These are phyloP conservation scores for Penicillium paneum DNA, from an alignment of 2,329 filamentous ascomycete species.

Conservation along the genomic window DNA sequence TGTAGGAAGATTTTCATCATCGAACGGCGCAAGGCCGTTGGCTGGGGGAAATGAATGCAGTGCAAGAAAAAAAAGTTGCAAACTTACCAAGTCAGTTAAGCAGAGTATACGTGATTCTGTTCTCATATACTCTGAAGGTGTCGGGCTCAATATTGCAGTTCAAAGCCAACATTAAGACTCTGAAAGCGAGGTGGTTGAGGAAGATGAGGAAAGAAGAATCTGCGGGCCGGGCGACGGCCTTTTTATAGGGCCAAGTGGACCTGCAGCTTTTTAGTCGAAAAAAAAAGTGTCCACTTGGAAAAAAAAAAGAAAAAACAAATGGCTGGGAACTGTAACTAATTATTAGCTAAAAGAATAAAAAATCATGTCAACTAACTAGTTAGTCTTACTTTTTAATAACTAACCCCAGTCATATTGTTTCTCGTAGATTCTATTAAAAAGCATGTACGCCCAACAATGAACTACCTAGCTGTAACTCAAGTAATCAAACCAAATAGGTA, in stretches of 20 bases:
- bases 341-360: not conserved
- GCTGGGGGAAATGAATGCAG: conserved; percentile 14
- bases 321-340: not conserved
- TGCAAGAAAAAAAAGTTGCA: conserved; percentile 5
- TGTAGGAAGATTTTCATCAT: conserved; percentile 46
- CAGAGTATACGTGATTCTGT: not conserved
- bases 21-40: conserved; percentile 23
- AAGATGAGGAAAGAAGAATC: conserved; percentile 25
- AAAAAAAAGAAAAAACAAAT: not conserved
- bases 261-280: conserved; percentile 34
- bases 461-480: conserved; percentile 11
- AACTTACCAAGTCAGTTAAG: conserved; percentile 26
- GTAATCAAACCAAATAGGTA: not conserved
- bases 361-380: too few relatives aligned
- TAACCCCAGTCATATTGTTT: not conserved
- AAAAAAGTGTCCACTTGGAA: conserved; percentile 9
- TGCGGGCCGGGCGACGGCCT: conserved; percentile 22
- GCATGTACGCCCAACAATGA: conserved; percentile 4
- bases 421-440: not conserved
- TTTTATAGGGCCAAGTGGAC: conserved; percentile 35
- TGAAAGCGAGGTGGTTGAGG: conserved; percentile 6
- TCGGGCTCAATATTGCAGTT: not conserved
- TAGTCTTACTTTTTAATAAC: not conserved
- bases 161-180: conserved; percentile 12
- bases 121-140: not conserved